Evolutionary conservation across 768 basidiomycete species (phyloP).

Genomic region (Crassisporium funariophilum): DNA sequence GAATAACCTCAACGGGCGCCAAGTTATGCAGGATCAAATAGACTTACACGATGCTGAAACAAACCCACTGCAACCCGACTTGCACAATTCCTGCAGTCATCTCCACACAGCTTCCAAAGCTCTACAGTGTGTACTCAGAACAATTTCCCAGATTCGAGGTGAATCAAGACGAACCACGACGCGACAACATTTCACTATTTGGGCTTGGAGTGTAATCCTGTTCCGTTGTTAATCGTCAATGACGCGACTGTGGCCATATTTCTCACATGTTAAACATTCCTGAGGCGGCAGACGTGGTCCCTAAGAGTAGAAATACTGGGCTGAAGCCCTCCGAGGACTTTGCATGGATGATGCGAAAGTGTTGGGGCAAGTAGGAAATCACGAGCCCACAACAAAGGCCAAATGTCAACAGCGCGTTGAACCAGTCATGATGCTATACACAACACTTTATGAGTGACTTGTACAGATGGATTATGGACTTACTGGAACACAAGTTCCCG

Average conservation of each 20-base stretch:
- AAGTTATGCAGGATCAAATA: neutral
- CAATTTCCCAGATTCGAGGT: neutral
- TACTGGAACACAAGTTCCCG: slow-evolving; percentile 18
- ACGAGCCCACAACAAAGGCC: slow-evolving; percentile 73
- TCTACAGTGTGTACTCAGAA: slow-evolving; percentile 41
- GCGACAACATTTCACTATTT: slow-evolving; percentile 77
- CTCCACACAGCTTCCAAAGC: slow-evolving; percentile 71
- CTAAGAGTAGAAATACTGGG: slow-evolving; percentile 88
- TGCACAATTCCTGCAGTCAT: slow-evolving; percentile 82
- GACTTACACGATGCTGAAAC: slow-evolving; percentile 83
- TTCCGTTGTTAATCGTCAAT: slow-evolving; percentile 21
- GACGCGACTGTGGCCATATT: neutral
- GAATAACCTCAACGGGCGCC: neutral
- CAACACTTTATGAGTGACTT: neutral
- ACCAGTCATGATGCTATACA: slow-evolving; percentile 70
- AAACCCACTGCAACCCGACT: slow-evolving; percentile 78
- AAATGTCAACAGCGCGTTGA: slow-evolving; percentile 63
- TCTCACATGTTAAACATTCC: slow-evolving; percentile 83
- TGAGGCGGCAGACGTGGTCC: slow-evolving; percentile 80
- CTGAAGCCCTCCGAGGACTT: slow-evolving; percentile 88
- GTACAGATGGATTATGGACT: neutral
- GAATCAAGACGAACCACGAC: slow-evolving; percentile 57
- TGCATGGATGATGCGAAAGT: slow-evolving; percentile 75
- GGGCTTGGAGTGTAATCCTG: slow-evolving; percentile 86
- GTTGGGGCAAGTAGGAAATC: slow-evolving; percentile 86